Conservation (phyloP, 306 rosid species). For the Alnus glutinosa region DNA sequence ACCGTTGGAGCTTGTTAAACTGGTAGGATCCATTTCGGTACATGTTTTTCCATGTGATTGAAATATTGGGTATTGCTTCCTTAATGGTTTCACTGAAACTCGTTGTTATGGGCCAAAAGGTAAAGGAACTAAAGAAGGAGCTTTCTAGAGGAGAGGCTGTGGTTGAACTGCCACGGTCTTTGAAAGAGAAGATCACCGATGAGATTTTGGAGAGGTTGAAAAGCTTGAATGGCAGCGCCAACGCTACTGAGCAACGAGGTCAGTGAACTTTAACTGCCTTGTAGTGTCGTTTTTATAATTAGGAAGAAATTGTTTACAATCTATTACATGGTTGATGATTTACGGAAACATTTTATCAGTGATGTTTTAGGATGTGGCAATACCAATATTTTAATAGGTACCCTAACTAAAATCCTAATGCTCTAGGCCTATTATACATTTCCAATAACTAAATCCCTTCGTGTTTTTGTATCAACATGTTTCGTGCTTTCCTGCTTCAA, state of each 20-base stretch:
- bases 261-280: slow-evolving; percentile 23
- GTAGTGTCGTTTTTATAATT: slow-evolving; percentile 3
- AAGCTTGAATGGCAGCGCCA: slow-evolving; percentile 48
- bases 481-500: neutral
- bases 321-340: neutral
- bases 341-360: neutral
- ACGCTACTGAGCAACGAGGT: slow-evolving; percentile 67
- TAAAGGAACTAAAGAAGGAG: slow-evolving; percentile 60
- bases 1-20: slow-evolving; percentile 70
- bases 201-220: slow-evolving; percentile 64
- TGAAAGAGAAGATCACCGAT: slow-evolving; percentile 67
- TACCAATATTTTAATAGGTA: neutral
- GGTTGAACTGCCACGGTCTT: slow-evolving; percentile 60
- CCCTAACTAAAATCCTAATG: neutral
- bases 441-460: neutral
- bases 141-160: slow-evolving; percentile 42
- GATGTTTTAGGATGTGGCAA: neutral
- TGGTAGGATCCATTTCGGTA: slow-evolving; percentile 47
- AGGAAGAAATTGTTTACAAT: neutral
- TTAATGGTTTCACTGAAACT: slow-evolving; percentile 22
- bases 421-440: neutral
- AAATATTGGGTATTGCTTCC: neutral
- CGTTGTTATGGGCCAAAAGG: slow-evolving; percentile 45
- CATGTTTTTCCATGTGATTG: neutral
- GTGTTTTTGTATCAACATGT: neutral